Percentiles rank a stretch among this genome's conserved stretches.
Conservation (phyloP, 2,329 filamentous ascomycete genomes). For the Sclerotiophoma versabilis region DNA sequence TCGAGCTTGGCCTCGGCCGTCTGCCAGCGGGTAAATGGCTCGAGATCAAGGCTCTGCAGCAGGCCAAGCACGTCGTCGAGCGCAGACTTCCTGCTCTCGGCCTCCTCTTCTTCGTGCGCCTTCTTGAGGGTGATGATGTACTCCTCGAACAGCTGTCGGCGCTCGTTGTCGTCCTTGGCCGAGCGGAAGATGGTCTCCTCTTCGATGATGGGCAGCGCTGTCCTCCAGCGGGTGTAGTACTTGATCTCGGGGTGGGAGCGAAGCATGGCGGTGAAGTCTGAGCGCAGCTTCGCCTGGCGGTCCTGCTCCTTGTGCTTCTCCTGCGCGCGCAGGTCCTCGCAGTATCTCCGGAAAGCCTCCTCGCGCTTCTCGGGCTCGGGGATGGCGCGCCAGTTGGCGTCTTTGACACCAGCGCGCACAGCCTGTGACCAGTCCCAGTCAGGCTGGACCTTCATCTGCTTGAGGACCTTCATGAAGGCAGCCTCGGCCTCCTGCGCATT, state of each 20-base stretch:
- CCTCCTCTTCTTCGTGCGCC: constrained; percentile 77
- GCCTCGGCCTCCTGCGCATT: constrained; percentile 85
- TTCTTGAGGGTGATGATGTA: constrained; percentile 88
- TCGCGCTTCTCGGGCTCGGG: constrained; percentile 92
- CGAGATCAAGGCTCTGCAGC: constrained; percentile 79
- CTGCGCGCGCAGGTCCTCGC: constrained; percentile 84
- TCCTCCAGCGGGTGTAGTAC: constrained; percentile 97
- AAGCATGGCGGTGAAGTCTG: constrained; percentile 96
- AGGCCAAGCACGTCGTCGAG: constrained; percentile 83
- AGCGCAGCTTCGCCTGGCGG: constrained; percentile 85
- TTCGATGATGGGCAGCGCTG: constrained; percentile 90
- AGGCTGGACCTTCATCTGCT: constrained; percentile 82
- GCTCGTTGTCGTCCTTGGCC: constrained; percentile 85
- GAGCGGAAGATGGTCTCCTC: constrained; percentile 95
- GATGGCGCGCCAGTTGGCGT: constrained; percentile 90
- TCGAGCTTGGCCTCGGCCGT: constrained; percentile 86
- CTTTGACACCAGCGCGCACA: constrained; percentile 83
- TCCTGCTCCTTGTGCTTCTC: constrained; percentile 96
- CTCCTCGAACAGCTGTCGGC: constrained; percentile 89
- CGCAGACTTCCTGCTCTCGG: constrained; percentile 75
- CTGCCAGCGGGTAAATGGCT: constrained; percentile 93
- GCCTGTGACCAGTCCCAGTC: constrained; percentile 95
- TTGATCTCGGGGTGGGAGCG: constrained; percentile 96
- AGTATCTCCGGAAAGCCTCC: constrained; percentile 93
- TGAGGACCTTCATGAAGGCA: constrained; percentile 89